Conservation (phyloP, 2,329 filamentous ascomycete genomes). For the Colletotrichum acutatum region DNA sequence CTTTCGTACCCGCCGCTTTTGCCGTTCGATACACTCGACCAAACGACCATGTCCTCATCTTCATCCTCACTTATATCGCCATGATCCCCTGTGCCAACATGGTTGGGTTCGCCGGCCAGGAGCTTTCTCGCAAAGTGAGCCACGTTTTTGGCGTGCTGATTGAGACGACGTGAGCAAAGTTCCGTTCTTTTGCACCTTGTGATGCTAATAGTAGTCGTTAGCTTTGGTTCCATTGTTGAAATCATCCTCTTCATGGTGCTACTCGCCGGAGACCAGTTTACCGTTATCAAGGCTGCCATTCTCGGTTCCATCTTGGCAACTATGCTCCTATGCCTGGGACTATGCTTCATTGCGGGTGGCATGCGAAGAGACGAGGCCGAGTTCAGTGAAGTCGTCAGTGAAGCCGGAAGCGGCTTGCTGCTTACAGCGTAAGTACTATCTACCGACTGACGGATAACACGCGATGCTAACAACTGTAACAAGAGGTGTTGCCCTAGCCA, state of each 20-base stretch:
- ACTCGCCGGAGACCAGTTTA: conserved; percentile 64
- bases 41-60: conserved; percentile 71
- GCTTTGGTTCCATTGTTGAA: conserved; percentile 80
- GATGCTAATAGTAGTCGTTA: conserved; percentile 35
- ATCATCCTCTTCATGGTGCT: conserved; percentile 86
- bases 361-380: conserved; percentile 73
- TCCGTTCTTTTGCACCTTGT: no score
- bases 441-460: not conserved
- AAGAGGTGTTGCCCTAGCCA: conserved; percentile 50
- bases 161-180: conserved; percentile 61
- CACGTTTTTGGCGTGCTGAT: conserved; percentile 75
- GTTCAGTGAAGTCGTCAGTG: conserved; percentile 81
- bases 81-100: conserved; percentile 83
- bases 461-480: not conserved
- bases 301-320: conserved; percentile 86
- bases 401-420: conserved; percentile 81
- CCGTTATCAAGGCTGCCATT: conserved; percentile 86
- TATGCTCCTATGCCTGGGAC: conserved; percentile 80
- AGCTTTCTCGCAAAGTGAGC: conserved; percentile 73
- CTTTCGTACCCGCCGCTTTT: conserved; percentile 78
- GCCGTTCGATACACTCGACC: conserved; percentile 58
- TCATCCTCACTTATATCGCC: conserved; percentile 78
- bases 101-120: conserved; percentile 77
- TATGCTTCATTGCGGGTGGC: conserved; percentile 84
- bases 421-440: conserved; percentile 75